A percentile compares a stretch with the other conserved stretches of the same genome.
These are phyloP conservation scores for Naegleria lovaniensis DNA, from an alignment of 208 protist species.

Conservation along the genomic window DNA sequence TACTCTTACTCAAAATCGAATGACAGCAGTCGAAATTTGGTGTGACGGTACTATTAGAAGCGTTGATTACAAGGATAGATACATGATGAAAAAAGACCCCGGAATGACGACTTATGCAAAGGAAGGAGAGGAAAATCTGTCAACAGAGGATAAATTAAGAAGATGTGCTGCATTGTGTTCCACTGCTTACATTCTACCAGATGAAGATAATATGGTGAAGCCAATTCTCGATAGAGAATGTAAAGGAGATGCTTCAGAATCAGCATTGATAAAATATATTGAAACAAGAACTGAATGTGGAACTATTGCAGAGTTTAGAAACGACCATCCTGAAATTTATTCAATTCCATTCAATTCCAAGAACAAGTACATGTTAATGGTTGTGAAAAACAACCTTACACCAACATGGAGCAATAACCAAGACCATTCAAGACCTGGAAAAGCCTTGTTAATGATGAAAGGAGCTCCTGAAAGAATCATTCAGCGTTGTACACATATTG, in stretches of 20 bases:
- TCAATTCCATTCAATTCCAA: conserved; percentile 71
- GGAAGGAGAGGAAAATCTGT: not conserved
- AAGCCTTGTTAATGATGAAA: conserved; percentile 50
- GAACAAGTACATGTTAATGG: conserved; percentile 59
- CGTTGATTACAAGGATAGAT: not conserved
- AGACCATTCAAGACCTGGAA: not conserved
- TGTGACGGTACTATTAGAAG: not conserved
- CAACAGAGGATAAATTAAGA: not conserved
- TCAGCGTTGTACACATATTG: not conserved
- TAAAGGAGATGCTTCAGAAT: conserved; percentile 17
- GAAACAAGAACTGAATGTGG: not conserved
- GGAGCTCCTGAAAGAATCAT: conserved; percentile 58
- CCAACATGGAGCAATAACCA: not conserved
- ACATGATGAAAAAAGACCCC: not conserved
- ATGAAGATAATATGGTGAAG: not conserved
- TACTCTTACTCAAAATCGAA: conserved; percentile 74
- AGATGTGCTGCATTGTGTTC: not conserved
- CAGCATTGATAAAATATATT: not conserved
- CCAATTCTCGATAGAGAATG: conserved; percentile 19
- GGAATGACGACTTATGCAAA: not conserved
- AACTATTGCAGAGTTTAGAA: not conserved
- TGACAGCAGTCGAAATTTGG: conserved; percentile 51
- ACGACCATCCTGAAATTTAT: not conserved
- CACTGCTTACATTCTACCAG: not conserved
- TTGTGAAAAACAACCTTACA: conserved; percentile 35